Conservation (phyloP, 495 filamentous ascomycete species). For the Xylaria cubensis region DNA sequence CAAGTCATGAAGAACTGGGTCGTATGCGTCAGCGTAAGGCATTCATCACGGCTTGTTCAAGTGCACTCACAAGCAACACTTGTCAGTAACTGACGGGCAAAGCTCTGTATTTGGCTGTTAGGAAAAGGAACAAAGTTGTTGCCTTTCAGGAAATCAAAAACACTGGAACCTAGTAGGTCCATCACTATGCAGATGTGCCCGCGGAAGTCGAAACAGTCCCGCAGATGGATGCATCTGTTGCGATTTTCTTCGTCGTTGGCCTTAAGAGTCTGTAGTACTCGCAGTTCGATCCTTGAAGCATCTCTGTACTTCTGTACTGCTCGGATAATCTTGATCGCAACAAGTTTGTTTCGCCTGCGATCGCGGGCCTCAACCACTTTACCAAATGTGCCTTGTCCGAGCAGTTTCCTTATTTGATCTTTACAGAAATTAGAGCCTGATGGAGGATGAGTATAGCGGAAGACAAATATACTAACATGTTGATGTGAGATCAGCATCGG, state of each 20-base stretch:
- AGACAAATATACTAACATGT: conserved; percentile 73
- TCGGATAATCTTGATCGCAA: conserved; percentile 96
- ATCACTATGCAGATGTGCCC: conserved; percentile 99
- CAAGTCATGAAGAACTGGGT: conserved; percentile 88
- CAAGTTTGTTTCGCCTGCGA: conserved; percentile 71
- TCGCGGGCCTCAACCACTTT: conserved; percentile 96
- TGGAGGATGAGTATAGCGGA: conserved; percentile 22
- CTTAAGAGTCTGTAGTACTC: conserved; percentile 87
- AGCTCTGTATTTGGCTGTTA: conserved; percentile 98
- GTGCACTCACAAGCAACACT: conserved; percentile 89
- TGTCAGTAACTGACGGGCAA: conserved; percentile 94
- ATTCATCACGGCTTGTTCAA: not conserved
- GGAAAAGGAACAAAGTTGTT: conserved; percentile 96
- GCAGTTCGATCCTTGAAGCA: conserved; percentile 93
- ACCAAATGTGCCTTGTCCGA: conserved; percentile 97
- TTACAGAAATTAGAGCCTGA: conserved; percentile 38
- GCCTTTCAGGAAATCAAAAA: conserved; percentile 97
- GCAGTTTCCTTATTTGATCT: conserved; percentile 87
- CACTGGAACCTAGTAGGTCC: conserved; percentile 92
- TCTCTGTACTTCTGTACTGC: conserved; percentile 98
- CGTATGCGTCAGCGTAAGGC: conserved; percentile 39
- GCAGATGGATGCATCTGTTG: conserved; percentile 95
- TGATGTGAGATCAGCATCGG: conserved; percentile 81
- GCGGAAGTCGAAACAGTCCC: conserved; percentile 96
- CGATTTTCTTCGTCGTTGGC: conserved; percentile 90